phyloP scores from a whole-genome alignment of 176 grass and related monocot species.

The Oryza brachyantha region DNA sequence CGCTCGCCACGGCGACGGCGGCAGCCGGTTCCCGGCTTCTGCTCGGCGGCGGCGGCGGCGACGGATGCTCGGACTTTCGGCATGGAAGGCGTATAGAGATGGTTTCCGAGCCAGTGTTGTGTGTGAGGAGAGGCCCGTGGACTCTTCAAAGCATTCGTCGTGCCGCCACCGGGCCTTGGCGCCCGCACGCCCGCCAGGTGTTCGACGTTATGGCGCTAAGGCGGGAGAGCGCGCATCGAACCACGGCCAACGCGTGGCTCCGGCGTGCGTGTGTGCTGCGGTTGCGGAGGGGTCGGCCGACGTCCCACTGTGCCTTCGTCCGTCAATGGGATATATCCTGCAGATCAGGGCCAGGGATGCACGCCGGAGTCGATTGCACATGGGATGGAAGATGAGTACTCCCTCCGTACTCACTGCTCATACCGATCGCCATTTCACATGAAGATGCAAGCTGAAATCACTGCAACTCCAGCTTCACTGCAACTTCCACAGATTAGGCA shows the following conservation, averaged over 20 bases:
- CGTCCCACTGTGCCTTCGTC: neutral
- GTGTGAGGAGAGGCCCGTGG: no score
- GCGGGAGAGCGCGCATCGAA: neutral
- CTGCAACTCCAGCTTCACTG: neutral
- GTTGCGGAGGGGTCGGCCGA: neutral
- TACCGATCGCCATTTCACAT: neutral
- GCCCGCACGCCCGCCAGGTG: neutral
- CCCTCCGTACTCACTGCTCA: neutral
- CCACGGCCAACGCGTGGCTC: neutral
- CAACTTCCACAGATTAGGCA: neutral
- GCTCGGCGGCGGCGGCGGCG: neutral
- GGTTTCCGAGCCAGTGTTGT: neutral
- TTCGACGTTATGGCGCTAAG: slow-evolving; percentile 19
- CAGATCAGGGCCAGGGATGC: neutral
- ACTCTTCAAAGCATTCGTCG: neutral
- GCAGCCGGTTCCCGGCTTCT: neutral
- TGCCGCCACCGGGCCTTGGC: neutral
- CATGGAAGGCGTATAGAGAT: neutral
- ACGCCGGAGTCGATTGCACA: neutral
- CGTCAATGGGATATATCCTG: neutral
- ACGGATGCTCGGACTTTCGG: neutral
- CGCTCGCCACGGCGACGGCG: neutral
- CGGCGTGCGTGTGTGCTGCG: no score
- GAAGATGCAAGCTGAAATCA: no score
- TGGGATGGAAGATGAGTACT: neutral